Percentiles rank a stretch among this genome's conserved stretches.
Evolutionary conservation across 106 monocot genomes (phyloP).

Genomic region (Allium sativum): DNA sequence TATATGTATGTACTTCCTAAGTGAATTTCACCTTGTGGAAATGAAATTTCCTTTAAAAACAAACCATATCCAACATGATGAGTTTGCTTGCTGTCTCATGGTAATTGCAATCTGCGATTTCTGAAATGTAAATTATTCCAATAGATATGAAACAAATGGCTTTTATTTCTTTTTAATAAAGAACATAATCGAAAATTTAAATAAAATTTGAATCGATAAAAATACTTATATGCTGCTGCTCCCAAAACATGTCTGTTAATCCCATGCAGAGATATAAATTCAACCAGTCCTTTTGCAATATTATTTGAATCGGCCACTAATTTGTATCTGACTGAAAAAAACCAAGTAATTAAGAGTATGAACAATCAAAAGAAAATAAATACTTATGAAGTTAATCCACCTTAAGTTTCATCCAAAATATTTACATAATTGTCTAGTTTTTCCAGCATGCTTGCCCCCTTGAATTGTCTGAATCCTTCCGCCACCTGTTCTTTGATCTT

Average conservation of each 20-base stretch:
- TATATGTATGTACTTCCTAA: not conserved
- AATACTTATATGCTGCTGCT: conserved; percentile 29
- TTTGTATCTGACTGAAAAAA: conserved; percentile 18
- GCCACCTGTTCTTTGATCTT: conserved; percentile 23
- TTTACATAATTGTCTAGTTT: conserved; percentile 16
- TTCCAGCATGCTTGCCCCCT: conserved; percentile 23
- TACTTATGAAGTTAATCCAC: conserved; percentile 3
- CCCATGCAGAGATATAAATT: conserved; percentile 19
- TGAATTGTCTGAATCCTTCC: conserved; percentile 21
- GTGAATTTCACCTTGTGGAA: conserved; percentile 29
- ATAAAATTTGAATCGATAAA: conserved; percentile 9
- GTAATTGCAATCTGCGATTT: conserved; percentile 30
- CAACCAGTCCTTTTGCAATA: conserved; percentile 28
- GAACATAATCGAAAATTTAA: not conserved
- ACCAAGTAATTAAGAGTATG: not conserved
- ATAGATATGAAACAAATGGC: no score
- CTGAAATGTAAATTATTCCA: conserved; percentile 5
- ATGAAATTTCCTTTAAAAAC: conserved; percentile 46
- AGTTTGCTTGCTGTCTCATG: conserved; percentile 35
- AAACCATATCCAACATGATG: conserved; percentile 43
- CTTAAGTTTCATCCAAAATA: conserved; percentile 16
- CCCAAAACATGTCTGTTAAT: conserved; percentile 51
- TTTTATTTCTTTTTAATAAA: no score
- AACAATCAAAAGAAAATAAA: not conserved
- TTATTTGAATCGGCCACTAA: conserved; percentile 27